A percentile compares a stretch with the other conserved stretches of the same genome.
Conservation (phyloP, 2,329 filamentous ascomycete species). For the Ophiostoma ulmi region DNA sequence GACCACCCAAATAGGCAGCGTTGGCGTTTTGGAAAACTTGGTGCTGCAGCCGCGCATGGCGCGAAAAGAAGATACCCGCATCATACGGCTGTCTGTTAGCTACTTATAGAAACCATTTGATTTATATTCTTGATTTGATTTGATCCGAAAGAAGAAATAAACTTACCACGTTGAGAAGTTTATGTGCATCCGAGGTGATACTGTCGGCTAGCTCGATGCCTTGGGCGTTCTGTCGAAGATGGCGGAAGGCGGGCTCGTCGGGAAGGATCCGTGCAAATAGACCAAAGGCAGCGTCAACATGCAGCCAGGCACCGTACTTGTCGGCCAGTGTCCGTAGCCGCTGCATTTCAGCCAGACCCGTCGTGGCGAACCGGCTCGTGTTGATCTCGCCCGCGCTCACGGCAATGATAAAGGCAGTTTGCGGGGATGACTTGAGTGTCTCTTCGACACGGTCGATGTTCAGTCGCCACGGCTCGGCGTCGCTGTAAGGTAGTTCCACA, state of each 20-base stretch:
- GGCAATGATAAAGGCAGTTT: slow-evolving; percentile 61
- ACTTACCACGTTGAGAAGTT: slow-evolving; percentile 76
- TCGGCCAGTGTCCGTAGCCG: slow-evolving; percentile 66
- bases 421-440: slow-evolving; percentile 43
- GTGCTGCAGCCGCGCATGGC: slow-evolving; percentile 52
- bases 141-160: too few species aligned
- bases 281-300: slow-evolving; percentile 81
- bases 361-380: slow-evolving; percentile 71
- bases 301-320: slow-evolving; percentile 73
- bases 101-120: background rate
- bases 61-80: slow-evolving; percentile 81
- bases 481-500: slow-evolving; percentile 50
- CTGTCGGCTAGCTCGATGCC: slow-evolving; percentile 81
- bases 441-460: slow-evolving; percentile 61
- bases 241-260: slow-evolving; percentile 49
- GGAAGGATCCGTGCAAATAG: slow-evolving; percentile 68
- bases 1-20: slow-evolving; percentile 64
- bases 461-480: slow-evolving; percentile 60
- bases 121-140: too few species aligned
- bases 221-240: slow-evolving; percentile 46
- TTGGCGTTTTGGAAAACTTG: slow-evolving; percentile 76
- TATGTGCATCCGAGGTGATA: slow-evolving; percentile 82
- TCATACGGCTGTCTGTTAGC: slow-evolving; percentile 65
- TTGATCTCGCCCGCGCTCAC: slow-evolving; percentile 90
- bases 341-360: slow-evolving; percentile 52